Evolutionary conservation across 371 early-diverging fungal genomes (phyloP).

Genomic region (Mucor irregularis): DNA sequence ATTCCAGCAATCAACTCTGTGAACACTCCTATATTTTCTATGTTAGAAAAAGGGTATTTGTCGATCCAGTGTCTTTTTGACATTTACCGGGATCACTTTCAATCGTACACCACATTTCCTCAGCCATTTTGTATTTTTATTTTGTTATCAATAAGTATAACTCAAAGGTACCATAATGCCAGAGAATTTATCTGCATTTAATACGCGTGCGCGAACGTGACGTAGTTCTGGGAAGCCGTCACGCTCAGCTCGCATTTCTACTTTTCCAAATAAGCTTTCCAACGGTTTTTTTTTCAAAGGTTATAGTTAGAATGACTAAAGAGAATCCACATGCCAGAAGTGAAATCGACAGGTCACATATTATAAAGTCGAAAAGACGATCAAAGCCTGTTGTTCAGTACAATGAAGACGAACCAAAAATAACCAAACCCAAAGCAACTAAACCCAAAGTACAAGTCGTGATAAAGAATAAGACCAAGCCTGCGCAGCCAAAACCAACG

Average conservation of each 20-base stretch:
- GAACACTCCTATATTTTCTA: constrained; percentile 74
- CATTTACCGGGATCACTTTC: constrained; percentile 84
- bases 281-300: no score
- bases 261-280: no score
- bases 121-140: constrained; percentile 1
- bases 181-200: no score
- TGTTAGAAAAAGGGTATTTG: neutral
- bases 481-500: neutral
- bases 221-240: no score
- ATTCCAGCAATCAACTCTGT: constrained; percentile 85
- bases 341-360: neutral
- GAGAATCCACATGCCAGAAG: neutral
- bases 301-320: no score
- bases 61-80: neutral
- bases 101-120: constrained; percentile 74
- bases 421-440: neutral
- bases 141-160: no score
- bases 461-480: no score
- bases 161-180: no score
- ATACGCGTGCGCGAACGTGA: no score
- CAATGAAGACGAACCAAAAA: neutral
- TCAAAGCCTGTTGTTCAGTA: neutral
- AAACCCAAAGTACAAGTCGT: no score
- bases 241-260: no score
- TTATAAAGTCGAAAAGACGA: neutral